Evolutionary conservation across 2,329 filamentous ascomycete species (phyloP).

Genomic region (Alternaria sp.): DNA sequence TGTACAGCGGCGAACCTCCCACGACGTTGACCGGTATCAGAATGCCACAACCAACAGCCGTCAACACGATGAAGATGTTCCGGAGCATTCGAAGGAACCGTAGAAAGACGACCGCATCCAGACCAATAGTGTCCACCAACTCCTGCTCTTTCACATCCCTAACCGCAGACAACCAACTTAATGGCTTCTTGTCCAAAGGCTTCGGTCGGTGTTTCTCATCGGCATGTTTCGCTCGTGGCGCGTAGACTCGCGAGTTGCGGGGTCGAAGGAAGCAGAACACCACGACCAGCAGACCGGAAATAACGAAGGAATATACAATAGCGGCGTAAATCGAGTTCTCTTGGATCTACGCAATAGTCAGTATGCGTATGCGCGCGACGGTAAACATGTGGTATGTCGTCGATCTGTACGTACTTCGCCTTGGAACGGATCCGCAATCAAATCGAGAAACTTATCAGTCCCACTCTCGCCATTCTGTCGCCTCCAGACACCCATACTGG

Average conservation of each 20-base stretch:
- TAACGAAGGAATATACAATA: conserved; percentile 76
- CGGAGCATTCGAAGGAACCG: conserved; percentile 88
- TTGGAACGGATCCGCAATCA: conserved; percentile 51
- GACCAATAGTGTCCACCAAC: conserved; percentile 79
- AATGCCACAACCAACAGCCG: conserved; percentile 74
- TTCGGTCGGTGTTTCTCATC: conserved; percentile 89
- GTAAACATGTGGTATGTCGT: not conserved
- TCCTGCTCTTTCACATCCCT: conserved; percentile 77
- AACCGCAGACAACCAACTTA: conserved; percentile 83
- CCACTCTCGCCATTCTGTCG: conserved; percentile 20
- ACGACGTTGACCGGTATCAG: conserved; percentile 79
- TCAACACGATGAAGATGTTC: conserved; percentile 81
- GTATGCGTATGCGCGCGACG: not conserved
- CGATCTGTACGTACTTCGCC: conserved; percentile 28
- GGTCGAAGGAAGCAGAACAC: conserved; percentile 89
- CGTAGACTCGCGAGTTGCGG: conserved; percentile 89
- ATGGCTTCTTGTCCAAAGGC: conserved; percentile 80
- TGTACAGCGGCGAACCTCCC: conserved; percentile 42
- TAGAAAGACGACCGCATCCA: conserved; percentile 90
- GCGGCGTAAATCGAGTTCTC: conserved; percentile 76
- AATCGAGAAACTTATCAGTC: conserved; percentile 46
- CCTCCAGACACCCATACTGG: conserved; percentile 17
- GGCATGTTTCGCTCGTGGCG: conserved; percentile 90
- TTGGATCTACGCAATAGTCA: conserved; percentile 54
- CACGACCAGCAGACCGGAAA: conserved; percentile 75